Base-by-base conservation (phyloP, 2,329 filamentous ascomycete genomes). In the Ophiostoma triangulosporum region DNA sequence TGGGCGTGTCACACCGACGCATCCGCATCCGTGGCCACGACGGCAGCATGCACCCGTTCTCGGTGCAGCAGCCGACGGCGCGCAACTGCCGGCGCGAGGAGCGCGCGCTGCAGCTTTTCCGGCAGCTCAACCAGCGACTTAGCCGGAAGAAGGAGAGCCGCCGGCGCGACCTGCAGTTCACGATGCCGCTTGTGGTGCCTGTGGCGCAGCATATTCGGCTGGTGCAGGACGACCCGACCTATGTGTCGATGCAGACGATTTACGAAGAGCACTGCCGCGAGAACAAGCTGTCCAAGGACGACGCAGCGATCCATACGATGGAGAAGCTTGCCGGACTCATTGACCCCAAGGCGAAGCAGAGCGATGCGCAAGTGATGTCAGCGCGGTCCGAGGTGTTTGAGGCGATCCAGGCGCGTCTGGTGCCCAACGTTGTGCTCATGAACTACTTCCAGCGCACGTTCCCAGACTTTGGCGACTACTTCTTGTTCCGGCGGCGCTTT, bases 1-100 rank as follows among this genome's bases (percentile, higher is more conserved):
- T 95, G 61, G 89, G 89, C 53, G 84, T 90, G 29, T 97, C 91
- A 50, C 91, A 97, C 68, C 82, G 93, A 31, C 81, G 94, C 48
- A 77, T 99, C 61, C 95, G 89, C 72, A 97, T 99, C 65, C 86
- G 94, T 59, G 94, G 93, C 15, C 91, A 97, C 64, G 94, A 99
- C 68, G 93, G 94, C 60, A 97, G 90, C 64, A 74, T 95, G n/a
- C 93, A 98, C 73, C 80, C 88, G 7, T 99, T 96, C 69, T 90
- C 90, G 3, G 88, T 98, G 33, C 94, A 98, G 65, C 91, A 97
- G 66, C 94, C 93, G 4, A 90, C 93, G 2, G 88, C 90, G 3
- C 76, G 93, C 54, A 90, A 95, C 66, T 96, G 90, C 63, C 81
- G 93, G 56, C 81, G 94, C 53, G 94, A 99, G 66, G 94, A 98